Evolutionary conservation across 306 rosid species (phyloP), one percentile per base, ranked within the genome.

Genomic region (Senna tora): DNA sequence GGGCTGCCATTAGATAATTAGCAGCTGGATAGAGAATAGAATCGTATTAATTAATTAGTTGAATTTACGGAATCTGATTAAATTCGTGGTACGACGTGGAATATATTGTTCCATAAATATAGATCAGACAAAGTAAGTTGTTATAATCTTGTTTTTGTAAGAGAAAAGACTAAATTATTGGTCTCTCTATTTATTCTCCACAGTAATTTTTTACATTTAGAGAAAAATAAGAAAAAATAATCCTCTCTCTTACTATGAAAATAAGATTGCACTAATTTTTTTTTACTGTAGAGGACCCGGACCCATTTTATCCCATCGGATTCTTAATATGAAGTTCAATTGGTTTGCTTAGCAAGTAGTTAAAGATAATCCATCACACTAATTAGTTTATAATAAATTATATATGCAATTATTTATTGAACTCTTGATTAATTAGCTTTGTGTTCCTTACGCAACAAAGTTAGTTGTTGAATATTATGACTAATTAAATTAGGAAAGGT

Each of bases 251-350:
- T n/a, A n/a, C n/a, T n/a, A n/a, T n/a, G n/a, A n/a, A n/a, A n/a
- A n/a, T n/a, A n/a, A n/a, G n/a, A n/a, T n/a, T n/a, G n/a, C n/a
- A n/a, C n/a, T n/a, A n/a, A n/a, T n/a, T n/a, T n/a, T n/a, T n/a
- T n/a, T n/a, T n/a, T n/a, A n/a, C n/a, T n/a, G n/a, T n/a, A n/a
- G n/a, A n/a, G n/a, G n/a, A n/a, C n/a, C n/a, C n/a, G n/a, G n/a
- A n/a, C n/a, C n/a, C n/a, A n/a, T n/a, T n/a, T n/a, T n/a, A 25
- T 82, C 59, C 70, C 81, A 53, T 77, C 43, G 87, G 85, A 87
- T 82, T 75, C 83, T 75, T 67, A 5, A 60, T 14, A 28, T 30
- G 51, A 41, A 86, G 39, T 38, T 67, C 32, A 74, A 71, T 81
- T 74, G 64, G 80, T 33, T 72, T 69, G 53, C 38, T 71, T 62